Evolutionary conservation across 768 basidiomycete genomes (phyloP).

Genomic region (Lactarius vividus): DNA sequence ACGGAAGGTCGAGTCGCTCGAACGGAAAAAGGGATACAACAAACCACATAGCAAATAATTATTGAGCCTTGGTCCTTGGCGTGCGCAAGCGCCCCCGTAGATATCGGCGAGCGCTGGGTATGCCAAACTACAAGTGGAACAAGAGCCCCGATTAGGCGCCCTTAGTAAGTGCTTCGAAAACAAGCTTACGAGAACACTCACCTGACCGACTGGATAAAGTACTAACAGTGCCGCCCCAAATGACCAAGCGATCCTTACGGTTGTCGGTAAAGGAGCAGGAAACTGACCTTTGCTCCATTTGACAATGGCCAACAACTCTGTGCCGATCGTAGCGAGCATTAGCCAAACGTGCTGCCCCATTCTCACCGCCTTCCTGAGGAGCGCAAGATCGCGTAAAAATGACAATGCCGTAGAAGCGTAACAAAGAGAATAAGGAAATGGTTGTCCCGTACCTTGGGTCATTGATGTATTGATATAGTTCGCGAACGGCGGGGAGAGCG

Average conservation of each 20-base stretch:
- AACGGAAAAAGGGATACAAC: neutral
- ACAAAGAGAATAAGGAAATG: constrained; percentile 3
- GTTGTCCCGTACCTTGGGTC: constrained; percentile 61
- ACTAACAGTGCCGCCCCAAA: constrained; percentile 56
- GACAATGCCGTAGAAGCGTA: constrained; percentile 17
- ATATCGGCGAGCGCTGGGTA: constrained; percentile 28
- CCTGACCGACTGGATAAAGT: constrained; percentile 67
- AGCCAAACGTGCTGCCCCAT: constrained; percentile 93
- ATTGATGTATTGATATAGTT: constrained; percentile 80
- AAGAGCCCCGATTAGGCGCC: constrained; percentile 16
- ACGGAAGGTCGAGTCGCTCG: neutral
- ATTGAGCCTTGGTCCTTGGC: constrained; percentile 24
- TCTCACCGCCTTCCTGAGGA: constrained; percentile 65
- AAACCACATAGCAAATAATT: neutral
- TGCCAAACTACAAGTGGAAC: constrained; percentile 27
- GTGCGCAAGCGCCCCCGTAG: constrained; percentile 14
- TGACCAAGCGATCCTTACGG: constrained; percentile 67
- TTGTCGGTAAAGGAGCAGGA: constrained; percentile 55
- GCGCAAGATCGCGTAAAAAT: constrained; percentile 25
- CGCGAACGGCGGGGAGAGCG: constrained; percentile 81
- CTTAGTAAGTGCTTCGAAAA: constrained; percentile 9
- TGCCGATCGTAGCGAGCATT: constrained; percentile 78
- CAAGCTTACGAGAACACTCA: constrained; percentile 36
- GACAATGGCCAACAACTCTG: constrained; percentile 73
- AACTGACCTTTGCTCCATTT: constrained; percentile 83